These are phyloP conservation scores for Colletotrichum sp. DNA, from an alignment of 2,329 filamentous ascomycete species.

Conservation along the genomic window DNA sequence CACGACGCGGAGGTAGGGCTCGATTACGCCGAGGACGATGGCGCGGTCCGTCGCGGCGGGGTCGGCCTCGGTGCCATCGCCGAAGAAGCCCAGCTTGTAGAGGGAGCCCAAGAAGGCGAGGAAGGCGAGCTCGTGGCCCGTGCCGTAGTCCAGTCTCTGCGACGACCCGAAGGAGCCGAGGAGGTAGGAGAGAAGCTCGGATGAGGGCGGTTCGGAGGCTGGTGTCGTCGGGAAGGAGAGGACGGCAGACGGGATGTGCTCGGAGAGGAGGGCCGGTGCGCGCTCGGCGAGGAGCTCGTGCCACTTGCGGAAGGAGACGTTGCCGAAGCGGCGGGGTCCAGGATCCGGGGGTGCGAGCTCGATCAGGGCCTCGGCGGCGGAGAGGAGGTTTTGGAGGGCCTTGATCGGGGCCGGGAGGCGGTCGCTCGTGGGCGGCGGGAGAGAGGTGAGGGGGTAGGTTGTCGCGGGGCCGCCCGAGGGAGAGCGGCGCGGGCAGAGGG, in stretches of 20 bases:
- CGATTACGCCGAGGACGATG: conserved; percentile 82
- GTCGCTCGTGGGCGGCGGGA: conserved; percentile 39
- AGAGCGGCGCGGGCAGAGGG: conserved; percentile 75
- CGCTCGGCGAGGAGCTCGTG: conserved; percentile 69
- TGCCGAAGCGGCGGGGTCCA: conserved; percentile 89
- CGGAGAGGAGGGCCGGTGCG: conserved; percentile 55
- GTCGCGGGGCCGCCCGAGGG: conserved; percentile 38
- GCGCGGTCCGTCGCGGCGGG: conserved; percentile 70
- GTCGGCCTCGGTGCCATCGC: conserved; percentile 17
- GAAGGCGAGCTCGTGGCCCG: conserved; percentile 95
- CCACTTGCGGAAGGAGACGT: conserved; percentile 89
- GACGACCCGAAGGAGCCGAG: conserved; percentile 86
- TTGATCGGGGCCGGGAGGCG: conserved; percentile 59
- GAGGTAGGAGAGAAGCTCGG: conserved; percentile 63
- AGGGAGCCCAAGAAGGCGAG: conserved; percentile 87
- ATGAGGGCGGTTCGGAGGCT: conserved; percentile 27
- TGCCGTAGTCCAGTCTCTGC: conserved; percentile 92
- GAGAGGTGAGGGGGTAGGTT: conserved; percentile 49
- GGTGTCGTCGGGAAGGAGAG: conserved; percentile 23
- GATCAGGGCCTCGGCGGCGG: conserved; percentile 69
- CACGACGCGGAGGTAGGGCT: conserved; percentile 84
- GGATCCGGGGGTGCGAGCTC: conserved; percentile 82
- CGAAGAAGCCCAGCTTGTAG: conserved; percentile 88
- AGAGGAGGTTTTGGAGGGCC: conserved; percentile 70
- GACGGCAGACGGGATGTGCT: conserved; percentile 29